Evolutionary conservation across 2,329 filamentous ascomycete genomes (phyloP), one percentile per base, ranked within the genome.

Genomic region (Ceratocystis variospora): DNA sequence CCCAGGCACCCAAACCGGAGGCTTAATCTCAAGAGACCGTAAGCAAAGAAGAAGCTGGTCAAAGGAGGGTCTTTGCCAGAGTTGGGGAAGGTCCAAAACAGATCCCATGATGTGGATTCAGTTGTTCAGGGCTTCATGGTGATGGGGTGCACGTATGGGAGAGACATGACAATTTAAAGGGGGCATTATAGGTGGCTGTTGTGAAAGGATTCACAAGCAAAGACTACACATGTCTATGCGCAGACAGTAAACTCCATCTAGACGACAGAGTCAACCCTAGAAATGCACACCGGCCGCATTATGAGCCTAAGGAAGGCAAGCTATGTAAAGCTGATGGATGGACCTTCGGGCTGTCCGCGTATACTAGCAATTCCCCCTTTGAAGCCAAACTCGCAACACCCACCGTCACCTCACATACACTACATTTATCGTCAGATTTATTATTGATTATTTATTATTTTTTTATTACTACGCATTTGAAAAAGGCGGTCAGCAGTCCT

Each of bases 31-130:
- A 45, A 96, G 80, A 33, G 83, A 77, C 44, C 82, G 76, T n/a
- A 96, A 82, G 31, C 84, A 83, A 31, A 79, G 76, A 62, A 90
- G 76, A 59, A 96, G 80, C 3, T 81, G 79, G 41, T 79, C 76
- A 67, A 83, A 86, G 22, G 84, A 79, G 5, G 92, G 92, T 72
- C 84, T 87, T 71, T 87, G 83, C 81, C 91, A 90, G 69, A 93
- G 80, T 72, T 91, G 89, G n/a, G 91, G 90, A 31, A 96, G 83
- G 72, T 93, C 88, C 67, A 76, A 62, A 6, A 61, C 53, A 17
- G 67, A 66, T 17, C 61, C 61, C 61, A 68, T 66, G 55, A 7
- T 64, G 45, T 31, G 7, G 12, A 12, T 17, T 28, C 1, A 7
- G n/a, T 59, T 48, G 28, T 10, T 28, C 3, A 22, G 37, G 17